phyloP scores from a whole-genome alignment of 2,329 filamentous ascomycete species.

The Cytospora piceicola region DNA sequence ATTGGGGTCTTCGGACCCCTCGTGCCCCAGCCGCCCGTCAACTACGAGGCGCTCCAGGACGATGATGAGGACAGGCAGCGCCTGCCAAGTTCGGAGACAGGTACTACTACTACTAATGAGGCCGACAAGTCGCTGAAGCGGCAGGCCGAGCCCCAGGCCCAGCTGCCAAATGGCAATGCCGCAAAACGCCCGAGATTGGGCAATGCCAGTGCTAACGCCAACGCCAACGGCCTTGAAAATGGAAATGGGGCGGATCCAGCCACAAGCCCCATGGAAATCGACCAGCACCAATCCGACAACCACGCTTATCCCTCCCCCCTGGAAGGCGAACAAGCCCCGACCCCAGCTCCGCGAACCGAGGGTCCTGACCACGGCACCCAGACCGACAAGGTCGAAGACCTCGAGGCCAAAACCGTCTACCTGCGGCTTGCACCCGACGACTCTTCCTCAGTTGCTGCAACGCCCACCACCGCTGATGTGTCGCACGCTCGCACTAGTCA shows the following conservation, averaged over 20 bases:
- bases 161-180: constrained; percentile 59
- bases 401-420: constrained; percentile 63
- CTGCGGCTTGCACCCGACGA: constrained; percentile 57
- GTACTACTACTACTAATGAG: neutral
- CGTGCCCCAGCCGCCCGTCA: constrained; percentile 49
- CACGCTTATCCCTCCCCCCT: constrained; percentile 69
- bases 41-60: constrained; percentile 44
- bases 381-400: constrained; percentile 65
- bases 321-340: constrained; percentile 59
- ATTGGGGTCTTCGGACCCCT: constrained; percentile 61
- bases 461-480: constrained; percentile 42
- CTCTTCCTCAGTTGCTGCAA: constrained; percentile 42
- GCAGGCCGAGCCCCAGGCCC: constrained; percentile 50
- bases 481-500: constrained; percentile 45
- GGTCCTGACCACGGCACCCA: constrained; percentile 68
- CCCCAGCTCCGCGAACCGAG: constrained; percentile 59
- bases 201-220: constrained; percentile 57
- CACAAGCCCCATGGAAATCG: constrained; percentile 64
- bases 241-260: constrained; percentile 59
- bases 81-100: constrained; percentile 35
- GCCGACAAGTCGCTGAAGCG: constrained; percentile 56
- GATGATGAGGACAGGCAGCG: constrained; percentile 40
- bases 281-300: constrained; percentile 52
- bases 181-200: constrained; percentile 63
- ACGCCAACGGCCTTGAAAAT: constrained; percentile 50